phyloP scores from a whole-genome alignment of 148 eudicot genomes.

The Chenopodium formosanum region DNA sequence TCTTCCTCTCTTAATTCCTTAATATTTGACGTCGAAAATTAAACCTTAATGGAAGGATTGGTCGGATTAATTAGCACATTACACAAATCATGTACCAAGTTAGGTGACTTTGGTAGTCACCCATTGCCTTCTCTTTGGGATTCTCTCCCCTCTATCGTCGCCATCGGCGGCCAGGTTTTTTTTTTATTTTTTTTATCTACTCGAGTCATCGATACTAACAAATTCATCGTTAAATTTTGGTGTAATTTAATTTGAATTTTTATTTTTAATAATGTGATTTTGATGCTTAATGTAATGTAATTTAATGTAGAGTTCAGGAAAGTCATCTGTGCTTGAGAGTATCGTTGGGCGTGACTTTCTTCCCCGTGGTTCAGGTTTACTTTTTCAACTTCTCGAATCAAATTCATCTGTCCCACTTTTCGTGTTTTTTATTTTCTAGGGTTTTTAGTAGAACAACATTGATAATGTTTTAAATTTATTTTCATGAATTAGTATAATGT shows the following conservation, averaged over 20 bases:
- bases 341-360: conserved; percentile 80
- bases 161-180: conserved; percentile 68
- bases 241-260: neutral
- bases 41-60: conserved; percentile 45
- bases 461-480: too few relatives aligned
- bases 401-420: neutral
- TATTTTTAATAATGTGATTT: neutral
- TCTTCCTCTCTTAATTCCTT: too few relatives aligned
- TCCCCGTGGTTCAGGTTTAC: conserved; percentile 75
- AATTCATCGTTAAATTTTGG: too few relatives aligned
- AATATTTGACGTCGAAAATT: too few relatives aligned
- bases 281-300: neutral
- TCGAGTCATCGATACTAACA: neutral
- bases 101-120: conserved; percentile 40
- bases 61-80: conserved; percentile 44
- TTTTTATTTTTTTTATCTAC: neutral
- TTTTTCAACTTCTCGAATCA: neutral
- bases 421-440: neutral
- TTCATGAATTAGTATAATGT: too few relatives aligned
- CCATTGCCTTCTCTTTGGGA: conserved; percentile 48
- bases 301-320: conserved; percentile 65
- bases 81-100: conserved; percentile 43
- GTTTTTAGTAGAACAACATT: too few relatives aligned
- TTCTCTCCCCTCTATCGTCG: conserved; percentile 60
- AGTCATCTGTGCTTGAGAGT: conserved; percentile 80